Percentiles rank a stretch among this genome's conserved stretches.
These are phyloP conservation scores for Lasiodiplodia sp. DNA, from an alignment of 2,329 filamentous ascomycete genomes.

Conservation along the genomic window DNA sequence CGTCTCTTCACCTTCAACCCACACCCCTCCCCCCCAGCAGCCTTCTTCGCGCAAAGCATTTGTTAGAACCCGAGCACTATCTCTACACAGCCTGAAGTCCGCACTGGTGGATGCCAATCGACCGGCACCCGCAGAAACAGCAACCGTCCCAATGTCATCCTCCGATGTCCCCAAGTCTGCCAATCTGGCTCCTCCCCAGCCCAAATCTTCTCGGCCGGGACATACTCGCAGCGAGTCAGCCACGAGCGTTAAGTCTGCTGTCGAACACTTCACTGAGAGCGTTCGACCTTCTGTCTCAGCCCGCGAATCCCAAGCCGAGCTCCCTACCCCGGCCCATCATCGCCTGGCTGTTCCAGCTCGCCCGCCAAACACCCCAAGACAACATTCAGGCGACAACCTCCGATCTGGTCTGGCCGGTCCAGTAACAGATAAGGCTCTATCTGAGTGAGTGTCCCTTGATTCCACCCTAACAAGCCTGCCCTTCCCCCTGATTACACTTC, in stretches of 20 bases:
- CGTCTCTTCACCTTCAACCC: not conserved
- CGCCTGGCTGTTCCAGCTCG: slow-evolving; percentile 7
- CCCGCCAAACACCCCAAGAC: slow-evolving; percentile 24
- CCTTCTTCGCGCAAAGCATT: slow-evolving; percentile 8
- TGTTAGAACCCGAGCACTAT: slow-evolving; percentile 12
- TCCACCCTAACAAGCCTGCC: not conserved
- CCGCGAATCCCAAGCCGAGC: slow-evolving; percentile 28
- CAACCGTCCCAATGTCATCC: slow-evolving; percentile 15
- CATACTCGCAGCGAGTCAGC: slow-evolving; percentile 14
- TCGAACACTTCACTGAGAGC: slow-evolving; percentile 1
- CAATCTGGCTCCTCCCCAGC: slow-evolving; percentile 16
- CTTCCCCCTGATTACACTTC: not conserved
- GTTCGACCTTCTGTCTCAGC: slow-evolving; percentile 22
- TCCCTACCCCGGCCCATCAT: slow-evolving; percentile 8
- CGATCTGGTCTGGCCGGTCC: slow-evolving; percentile 23
- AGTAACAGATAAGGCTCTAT: not conserved
- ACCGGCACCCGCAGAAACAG: not conserved
- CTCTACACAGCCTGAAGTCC: slow-evolving; percentile 22
- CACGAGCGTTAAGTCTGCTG: slow-evolving; percentile 10
- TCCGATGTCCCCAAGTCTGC: not conserved
- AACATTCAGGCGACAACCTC: slow-evolving; percentile 17
- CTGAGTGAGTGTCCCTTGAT: slow-evolving; percentile 20
- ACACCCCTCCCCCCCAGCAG: not conserved
- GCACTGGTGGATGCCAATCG: slow-evolving; percentile 17
- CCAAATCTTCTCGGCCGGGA: not conserved